phyloP scores from a whole-genome alignment of 768 basidiomycete species.

The Boletus coccyginus region DNA sequence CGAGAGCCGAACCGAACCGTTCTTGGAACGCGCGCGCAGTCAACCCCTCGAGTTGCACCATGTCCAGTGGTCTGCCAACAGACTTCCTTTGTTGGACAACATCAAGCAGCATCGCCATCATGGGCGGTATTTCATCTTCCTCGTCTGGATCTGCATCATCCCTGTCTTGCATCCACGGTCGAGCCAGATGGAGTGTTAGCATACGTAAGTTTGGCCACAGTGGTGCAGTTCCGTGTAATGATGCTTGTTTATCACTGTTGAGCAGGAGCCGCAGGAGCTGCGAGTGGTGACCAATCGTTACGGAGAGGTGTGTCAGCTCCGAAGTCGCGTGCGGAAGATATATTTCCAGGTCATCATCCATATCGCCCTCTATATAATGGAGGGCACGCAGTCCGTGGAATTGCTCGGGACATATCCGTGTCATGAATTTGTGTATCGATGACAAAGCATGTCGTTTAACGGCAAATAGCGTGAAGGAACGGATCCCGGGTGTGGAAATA shows the following conservation, averaged over 20 bases:
- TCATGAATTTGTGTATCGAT: slow-evolving; percentile 36
- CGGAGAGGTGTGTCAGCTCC: slow-evolving; percentile 33
- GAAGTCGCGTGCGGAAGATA: slow-evolving; percentile 33
- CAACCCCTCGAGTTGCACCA: slow-evolving; percentile 28
- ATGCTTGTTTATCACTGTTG: slow-evolving; percentile 34
- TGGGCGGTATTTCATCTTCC: slow-evolving; percentile 30
- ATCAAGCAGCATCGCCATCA: slow-evolving; percentile 31
- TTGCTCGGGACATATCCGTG: slow-evolving; percentile 34
- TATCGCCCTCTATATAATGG: slow-evolving; percentile 35
- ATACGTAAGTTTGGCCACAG: slow-evolving; percentile 32
- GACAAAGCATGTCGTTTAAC: slow-evolving; percentile 29
- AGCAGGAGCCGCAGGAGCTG: slow-evolving; percentile 32
- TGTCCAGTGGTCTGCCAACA: slow-evolving; percentile 26
- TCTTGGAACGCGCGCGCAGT: slow-evolving; percentile 26
- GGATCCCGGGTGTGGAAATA: slow-evolving; percentile 31
- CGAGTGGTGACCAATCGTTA: slow-evolving; percentile 32
- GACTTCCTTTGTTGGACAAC: slow-evolving; percentile 31
- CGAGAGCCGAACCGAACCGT: slow-evolving; percentile 20
- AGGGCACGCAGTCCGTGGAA: slow-evolving; percentile 31
- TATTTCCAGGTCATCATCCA: slow-evolving; percentile 35
- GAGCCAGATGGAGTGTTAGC: slow-evolving; percentile 26
- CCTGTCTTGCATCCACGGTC: slow-evolving; percentile 30
- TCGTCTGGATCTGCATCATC: slow-evolving; percentile 32
- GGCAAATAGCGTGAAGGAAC: slow-evolving; percentile 22
- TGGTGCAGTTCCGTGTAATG: slow-evolving; percentile 29